Evolutionary conservation across 2,329 filamentous ascomycete genomes (phyloP).

Genomic region (Penicillium sp.): DNA sequence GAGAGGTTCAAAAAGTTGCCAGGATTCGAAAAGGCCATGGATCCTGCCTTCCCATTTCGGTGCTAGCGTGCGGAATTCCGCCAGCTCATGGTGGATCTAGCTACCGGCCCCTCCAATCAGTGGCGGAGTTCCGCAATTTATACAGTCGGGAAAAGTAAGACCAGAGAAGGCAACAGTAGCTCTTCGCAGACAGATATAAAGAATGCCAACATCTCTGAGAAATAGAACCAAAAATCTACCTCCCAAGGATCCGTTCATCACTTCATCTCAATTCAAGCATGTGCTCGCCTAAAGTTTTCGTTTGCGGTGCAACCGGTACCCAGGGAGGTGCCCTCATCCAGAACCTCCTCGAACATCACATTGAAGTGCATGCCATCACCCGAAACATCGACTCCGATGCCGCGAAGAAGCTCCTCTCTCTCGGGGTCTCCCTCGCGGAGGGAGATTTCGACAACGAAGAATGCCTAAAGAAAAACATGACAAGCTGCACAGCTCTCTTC

Average conservation of each 20-base stretch:
- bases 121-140: conserved; percentile 6
- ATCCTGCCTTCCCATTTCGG: neutral
- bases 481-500: conserved; percentile 31
- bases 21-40: neutral
- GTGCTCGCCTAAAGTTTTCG: conserved; percentile 22
- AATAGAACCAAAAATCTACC: neutral
- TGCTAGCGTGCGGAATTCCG: conserved; percentile 18
- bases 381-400: conserved; percentile 25
- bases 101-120: conserved; percentile 5
- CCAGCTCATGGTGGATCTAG: conserved; percentile 5
- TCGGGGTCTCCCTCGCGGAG: conserved; percentile 30
- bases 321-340: conserved; percentile 30
- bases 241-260: neutral
- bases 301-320: conserved; percentile 33
- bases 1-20: neutral
- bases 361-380: conserved; percentile 35
- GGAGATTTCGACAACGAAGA: conserved; percentile 33
- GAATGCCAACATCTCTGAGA: neutral
- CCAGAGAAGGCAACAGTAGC: neutral
- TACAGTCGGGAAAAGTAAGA: neutral
- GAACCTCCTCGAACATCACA: conserved; percentile 26
- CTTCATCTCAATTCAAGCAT: conserved; percentile 1
- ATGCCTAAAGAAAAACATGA: conserved; percentile 27
- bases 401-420: conserved; percentile 26
- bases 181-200: neutral